Conservation (phyloP, 2,329 filamentous ascomycete species). For the Eurotiales sp. region DNA sequence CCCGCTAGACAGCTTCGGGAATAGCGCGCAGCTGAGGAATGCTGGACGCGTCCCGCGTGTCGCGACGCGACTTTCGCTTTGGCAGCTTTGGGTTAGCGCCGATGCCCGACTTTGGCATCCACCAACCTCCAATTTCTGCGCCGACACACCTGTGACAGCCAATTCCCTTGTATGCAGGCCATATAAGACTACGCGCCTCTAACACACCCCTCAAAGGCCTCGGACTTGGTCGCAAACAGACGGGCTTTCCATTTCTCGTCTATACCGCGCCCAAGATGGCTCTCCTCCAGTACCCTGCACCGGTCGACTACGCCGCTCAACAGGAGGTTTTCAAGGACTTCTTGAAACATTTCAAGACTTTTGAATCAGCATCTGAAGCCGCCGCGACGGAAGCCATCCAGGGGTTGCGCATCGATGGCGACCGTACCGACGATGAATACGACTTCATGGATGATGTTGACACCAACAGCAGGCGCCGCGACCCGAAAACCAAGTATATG, state of each 20-base stretch:
- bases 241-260: conserved; percentile 12
- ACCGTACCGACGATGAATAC: conserved; percentile 83
- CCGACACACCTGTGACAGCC: neutral
- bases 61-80: conserved; percentile 24
- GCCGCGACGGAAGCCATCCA: conserved; percentile 77
- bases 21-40: too few species aligned
- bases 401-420: conserved; percentile 79
- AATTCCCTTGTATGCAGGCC: conserved; percentile 10
- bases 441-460: conserved; percentile 87
- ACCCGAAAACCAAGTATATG: conserved; percentile 81
- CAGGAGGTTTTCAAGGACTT: conserved; percentile 80
- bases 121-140: conserved; percentile 18
- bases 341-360: conserved; percentile 77
- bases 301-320: conserved; percentile 85
- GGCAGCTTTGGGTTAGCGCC: conserved; percentile 10
- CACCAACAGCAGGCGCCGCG: conserved; percentile 44
- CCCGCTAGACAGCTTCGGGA: neutral
- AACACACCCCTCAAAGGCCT: neutral
- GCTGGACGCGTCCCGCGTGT: conserved; percentile 23
- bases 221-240: conserved; percentile 4
- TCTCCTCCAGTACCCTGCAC: conserved; percentile 72
- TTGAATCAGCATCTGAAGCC: conserved; percentile 59
- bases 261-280: conserved; percentile 61
- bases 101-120: conserved; percentile 15
- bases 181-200: conserved; percentile 2